These are phyloP conservation scores for Fagus crenata DNA, from an alignment of 306 rosid genomes.

Conservation along the genomic window DNA sequence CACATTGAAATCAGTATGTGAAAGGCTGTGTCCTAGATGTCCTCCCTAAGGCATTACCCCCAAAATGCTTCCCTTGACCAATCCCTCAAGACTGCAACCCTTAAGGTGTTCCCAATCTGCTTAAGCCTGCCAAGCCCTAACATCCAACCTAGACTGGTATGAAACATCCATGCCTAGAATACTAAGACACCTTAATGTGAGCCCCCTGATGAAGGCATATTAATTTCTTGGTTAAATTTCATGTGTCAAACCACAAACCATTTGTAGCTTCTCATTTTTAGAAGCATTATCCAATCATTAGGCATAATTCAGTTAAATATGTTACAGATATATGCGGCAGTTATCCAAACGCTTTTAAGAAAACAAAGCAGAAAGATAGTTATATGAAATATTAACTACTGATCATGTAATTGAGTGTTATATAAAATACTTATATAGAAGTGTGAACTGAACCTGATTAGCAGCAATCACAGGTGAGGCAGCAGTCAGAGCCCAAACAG, in stretches of 20 bases:
- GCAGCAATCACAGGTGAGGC: slow-evolving; percentile 84
- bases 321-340: background rate
- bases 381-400: background rate
- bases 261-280: background rate
- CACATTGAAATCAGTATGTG: too few relatives aligned
- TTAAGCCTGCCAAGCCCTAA: too few relatives aligned
- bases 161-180: too few relatives aligned
- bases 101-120: too few relatives aligned
- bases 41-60: too few relatives aligned
- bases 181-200: too few relatives aligned
- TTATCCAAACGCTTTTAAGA: background rate
- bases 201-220: too few relatives aligned
- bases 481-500: slow-evolving; percentile 65
- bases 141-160: too few relatives aligned
- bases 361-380: background rate
- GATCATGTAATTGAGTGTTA: background rate
- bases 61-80: too few relatives aligned
- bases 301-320: background rate
- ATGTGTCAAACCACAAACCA: background rate
- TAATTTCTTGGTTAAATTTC: too few relatives aligned
- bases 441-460: slow-evolving; percentile 51
- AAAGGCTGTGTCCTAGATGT: too few relatives aligned
- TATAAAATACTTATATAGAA: background rate
- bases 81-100: too few relatives aligned
- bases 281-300: background rate